These are phyloP conservation scores for Lomentospora prolificans DNA, from an alignment of 2,329 filamentous ascomycete genomes.

Conservation along the genomic window DNA sequence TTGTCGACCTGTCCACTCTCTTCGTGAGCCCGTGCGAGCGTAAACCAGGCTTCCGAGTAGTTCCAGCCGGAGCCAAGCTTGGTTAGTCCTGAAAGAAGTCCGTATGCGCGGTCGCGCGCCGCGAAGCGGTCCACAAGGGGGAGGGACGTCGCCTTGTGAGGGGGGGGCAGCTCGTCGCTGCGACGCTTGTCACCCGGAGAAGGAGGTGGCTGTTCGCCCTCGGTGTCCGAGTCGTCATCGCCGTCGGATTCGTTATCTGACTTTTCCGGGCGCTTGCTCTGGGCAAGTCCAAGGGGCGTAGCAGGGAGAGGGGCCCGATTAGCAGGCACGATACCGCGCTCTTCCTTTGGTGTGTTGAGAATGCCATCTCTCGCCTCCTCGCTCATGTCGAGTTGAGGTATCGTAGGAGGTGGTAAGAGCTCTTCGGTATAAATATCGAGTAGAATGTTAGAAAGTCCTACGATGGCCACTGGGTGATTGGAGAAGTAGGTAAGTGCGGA, in stretches of 20 bases:
- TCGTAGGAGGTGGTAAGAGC: constrained; percentile 48
- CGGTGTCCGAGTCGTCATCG: not conserved
- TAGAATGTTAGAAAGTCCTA: constrained; percentile 75
- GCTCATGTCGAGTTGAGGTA: constrained; percentile 29
- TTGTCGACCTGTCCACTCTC: constrained; percentile 76
- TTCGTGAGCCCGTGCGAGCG: constrained; percentile 78
- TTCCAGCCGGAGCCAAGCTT: constrained; percentile 86
- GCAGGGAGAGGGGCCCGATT: constrained; percentile 25
- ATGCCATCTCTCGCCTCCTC: constrained; percentile 6
- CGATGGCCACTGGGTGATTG: constrained; percentile 70
- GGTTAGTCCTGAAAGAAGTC: constrained; percentile 70
- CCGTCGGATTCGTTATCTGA: constrained; percentile 8
- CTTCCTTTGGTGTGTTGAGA: not conserved
- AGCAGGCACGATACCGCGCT: not conserved
- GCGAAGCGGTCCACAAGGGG: constrained; percentile 75
- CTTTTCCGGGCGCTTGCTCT: constrained; percentile 10
- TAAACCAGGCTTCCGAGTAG: constrained; percentile 85
- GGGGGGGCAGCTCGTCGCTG: constrained; percentile 33
- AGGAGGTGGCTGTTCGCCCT: not conserved
- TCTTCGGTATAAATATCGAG: constrained; percentile 73
- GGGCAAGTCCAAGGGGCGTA: constrained; percentile 36
- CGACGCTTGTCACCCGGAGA: constrained; percentile 12
- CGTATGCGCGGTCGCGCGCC: constrained; percentile 80
- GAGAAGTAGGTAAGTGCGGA: constrained; percentile 68
- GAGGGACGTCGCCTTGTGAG: constrained; percentile 50